These are phyloP conservation scores for Incumbomyces delicatus DNA, from an alignment of 2,329 filamentous ascomycete genomes.

Conservation along the genomic window DNA sequence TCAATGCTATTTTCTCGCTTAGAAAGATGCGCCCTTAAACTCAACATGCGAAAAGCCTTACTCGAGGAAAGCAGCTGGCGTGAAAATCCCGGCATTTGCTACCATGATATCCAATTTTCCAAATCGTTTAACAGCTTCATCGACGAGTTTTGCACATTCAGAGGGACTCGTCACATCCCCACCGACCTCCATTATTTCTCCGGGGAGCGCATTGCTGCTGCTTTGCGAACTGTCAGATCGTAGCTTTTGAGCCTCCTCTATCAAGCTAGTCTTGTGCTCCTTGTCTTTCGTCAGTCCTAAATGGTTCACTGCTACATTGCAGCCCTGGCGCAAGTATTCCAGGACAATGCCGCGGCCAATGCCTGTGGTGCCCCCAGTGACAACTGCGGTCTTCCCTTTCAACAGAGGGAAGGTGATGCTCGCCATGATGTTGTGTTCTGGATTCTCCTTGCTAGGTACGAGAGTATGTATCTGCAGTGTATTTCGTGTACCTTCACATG, in stretches of 20 bases:
- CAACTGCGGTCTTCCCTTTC: constrained; percentile 63
- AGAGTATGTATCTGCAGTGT: background rate
- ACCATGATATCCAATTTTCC: constrained; percentile 8
- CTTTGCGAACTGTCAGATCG: constrained; percentile 18
- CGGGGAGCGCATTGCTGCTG: constrained; percentile 44
- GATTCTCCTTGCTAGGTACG: background rate
- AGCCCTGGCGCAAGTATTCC: constrained; percentile 67
- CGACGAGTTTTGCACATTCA: constrained; percentile 2
- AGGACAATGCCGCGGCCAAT: constrained; percentile 79
- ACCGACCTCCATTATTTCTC: constrained; percentile 31
- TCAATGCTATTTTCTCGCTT: constrained; percentile 12
- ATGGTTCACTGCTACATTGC: constrained; percentile 71
- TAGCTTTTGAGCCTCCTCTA: constrained; percentile 8
- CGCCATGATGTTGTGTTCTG: background rate
- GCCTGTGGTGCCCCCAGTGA: constrained; percentile 75
- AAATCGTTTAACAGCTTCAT: background rate
- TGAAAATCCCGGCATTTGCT: constrained; percentile 11
- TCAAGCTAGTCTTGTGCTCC: constrained; percentile 1
- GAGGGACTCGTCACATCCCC: constrained; percentile 7
- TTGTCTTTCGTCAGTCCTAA: constrained; percentile 31
- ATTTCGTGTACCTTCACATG: too few relatives aligned
- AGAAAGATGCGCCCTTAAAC: background rate
- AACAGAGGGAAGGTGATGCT: background rate
- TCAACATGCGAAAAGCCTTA: background rate
- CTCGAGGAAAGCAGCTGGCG: constrained; percentile 21